Evolutionary conservation across 1,284 basidiomycete species (phyloP).

Genomic region (Apiotrichum gracile): DNA sequence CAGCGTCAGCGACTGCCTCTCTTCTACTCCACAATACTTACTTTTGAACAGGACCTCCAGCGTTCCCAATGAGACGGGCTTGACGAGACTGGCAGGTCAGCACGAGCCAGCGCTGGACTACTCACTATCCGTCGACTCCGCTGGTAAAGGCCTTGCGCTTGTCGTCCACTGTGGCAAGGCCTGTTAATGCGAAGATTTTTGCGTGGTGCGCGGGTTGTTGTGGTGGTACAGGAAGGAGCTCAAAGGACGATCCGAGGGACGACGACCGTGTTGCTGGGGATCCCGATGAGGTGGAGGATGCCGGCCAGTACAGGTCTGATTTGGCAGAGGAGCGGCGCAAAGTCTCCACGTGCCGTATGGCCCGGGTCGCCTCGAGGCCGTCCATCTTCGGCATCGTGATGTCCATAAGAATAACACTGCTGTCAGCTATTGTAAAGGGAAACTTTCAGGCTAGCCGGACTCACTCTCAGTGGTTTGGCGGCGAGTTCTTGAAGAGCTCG

Average conservation of each 20-base stretch:
- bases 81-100: constrained; percentile 56
- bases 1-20: background rate
- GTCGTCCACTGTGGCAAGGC: constrained; percentile 85
- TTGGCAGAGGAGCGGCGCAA: constrained; percentile 39
- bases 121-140: constrained; percentile 79
- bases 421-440: background rate
- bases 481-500: constrained; percentile 8
- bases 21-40: too few relatives aligned
- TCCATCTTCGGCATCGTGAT: constrained; percentile 90
- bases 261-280: background rate
- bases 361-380: constrained; percentile 74
- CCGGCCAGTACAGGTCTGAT: background rate
- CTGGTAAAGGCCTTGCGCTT: constrained; percentile 84
- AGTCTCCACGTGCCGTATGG: constrained; percentile 74
- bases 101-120: constrained; percentile 5
- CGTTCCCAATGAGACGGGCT: constrained; percentile 83
- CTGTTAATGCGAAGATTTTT: constrained; percentile 84
- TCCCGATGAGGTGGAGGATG: background rate
- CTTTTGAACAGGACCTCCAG: constrained; percentile 74
- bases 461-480: constrained; percentile 51
- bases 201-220: constrained; percentile 12
- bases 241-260: background rate
- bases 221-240: background rate
- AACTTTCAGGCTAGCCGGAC: constrained; percentile 29
- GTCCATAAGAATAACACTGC: constrained; percentile 76